A percentile compares a stretch with the other conserved stretches of the same genome.
Evolutionary conservation across 176 grass and related monocot genomes (phyloP).

Genomic region (Neostapfia colusana): DNA sequence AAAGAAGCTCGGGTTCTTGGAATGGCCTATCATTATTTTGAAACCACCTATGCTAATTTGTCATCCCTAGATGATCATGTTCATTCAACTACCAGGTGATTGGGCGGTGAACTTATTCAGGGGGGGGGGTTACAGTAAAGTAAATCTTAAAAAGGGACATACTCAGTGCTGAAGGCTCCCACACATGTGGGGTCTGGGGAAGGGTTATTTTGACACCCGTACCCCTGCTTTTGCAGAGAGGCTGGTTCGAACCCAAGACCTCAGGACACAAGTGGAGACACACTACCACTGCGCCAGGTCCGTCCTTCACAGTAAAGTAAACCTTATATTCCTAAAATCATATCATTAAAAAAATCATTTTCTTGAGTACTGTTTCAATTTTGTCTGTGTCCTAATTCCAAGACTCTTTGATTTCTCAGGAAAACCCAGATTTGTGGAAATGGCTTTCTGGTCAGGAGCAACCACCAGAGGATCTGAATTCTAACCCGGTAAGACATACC

Average conservation of each 20-base stretch:
- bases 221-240: too few relatives aligned
- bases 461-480: conserved; percentile 59
- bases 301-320: too few relatives aligned
- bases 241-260: too few relatives aligned
- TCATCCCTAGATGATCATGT: neutral
- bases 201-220: too few relatives aligned
- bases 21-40: neutral
- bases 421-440: conserved; percentile 96
- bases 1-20: neutral
- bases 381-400: neutral
- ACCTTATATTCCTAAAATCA: neutral
- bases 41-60: neutral
- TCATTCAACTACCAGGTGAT: neutral
- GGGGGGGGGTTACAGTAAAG: too few relatives aligned
- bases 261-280: too few relatives aligned
- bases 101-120: neutral
- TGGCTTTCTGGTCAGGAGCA: conserved; percentile 92
- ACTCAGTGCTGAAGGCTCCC: too few relatives aligned
- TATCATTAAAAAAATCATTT: neutral
- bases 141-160: too few relatives aligned
- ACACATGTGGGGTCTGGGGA: too few relatives aligned
- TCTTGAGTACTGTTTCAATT: neutral
- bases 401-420: conserved; percentile 51
- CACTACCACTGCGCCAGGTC: too few relatives aligned
- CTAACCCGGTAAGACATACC: conserved; percentile 61